Evolutionary conservation across 1,284 basidiomycete species (phyloP).

Genomic region (Ustilago shanxiensis): DNA sequence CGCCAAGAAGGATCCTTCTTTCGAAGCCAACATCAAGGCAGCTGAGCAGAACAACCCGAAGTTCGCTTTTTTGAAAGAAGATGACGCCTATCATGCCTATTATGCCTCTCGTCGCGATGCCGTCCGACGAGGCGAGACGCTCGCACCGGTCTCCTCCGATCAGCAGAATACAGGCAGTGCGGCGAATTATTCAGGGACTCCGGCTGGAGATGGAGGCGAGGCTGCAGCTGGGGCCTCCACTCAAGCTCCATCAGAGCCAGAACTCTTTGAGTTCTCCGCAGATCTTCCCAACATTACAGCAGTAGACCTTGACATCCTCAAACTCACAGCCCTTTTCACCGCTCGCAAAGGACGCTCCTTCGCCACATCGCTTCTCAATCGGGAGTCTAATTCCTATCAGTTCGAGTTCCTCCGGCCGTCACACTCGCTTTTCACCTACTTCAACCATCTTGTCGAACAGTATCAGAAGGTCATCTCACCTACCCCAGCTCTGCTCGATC

Average conservation of each 20-base stretch:
- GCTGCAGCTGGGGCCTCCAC: constrained; percentile 13
- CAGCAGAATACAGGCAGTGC: constrained; percentile 9
- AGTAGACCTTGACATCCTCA: constrained; percentile 79
- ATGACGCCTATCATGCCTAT: constrained; percentile 67
- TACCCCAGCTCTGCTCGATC: constrained; percentile 79
- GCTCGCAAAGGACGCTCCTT: constrained; percentile 91
- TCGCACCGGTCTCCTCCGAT: constrained; percentile 19
- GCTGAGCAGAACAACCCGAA: constrained; percentile 62
- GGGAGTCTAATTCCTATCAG: constrained; percentile 94
- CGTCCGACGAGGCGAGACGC: constrained; percentile 46
- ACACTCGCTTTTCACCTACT: constrained; percentile 95
- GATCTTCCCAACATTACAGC: constrained; percentile 90
- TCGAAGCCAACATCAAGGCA: constrained; percentile 65
- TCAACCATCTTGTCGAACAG: constrained; percentile 96
- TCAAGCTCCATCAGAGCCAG: constrained; percentile 78
- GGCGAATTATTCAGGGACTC: constrained; percentile 10
- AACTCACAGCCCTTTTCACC: constrained; percentile 91
- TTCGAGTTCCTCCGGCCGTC: constrained; percentile 97
- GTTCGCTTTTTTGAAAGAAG: constrained; percentile 63
- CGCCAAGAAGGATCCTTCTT: constrained; percentile 72
- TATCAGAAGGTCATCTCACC: constrained; percentile 92
- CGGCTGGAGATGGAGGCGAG: not conserved
- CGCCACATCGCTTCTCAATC: constrained; percentile 83
- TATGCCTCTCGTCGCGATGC: constrained; percentile 61
- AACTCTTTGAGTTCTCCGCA: constrained; percentile 84